phyloP scores from a whole-genome alignment of 2,329 filamentous ascomycete genomes.

The Dothistroma septosporum region DNA sequence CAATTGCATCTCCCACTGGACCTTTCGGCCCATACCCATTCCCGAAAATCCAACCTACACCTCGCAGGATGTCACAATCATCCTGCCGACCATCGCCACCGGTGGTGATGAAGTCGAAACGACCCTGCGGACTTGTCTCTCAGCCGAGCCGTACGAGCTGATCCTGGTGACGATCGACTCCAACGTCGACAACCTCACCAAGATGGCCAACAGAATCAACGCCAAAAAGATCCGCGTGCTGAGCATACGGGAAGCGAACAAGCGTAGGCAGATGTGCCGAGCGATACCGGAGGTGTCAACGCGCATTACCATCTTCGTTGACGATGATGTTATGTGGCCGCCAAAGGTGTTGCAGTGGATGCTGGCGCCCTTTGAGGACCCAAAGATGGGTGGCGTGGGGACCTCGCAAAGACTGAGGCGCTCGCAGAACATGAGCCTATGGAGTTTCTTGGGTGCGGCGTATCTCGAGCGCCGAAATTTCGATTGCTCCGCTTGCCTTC shows the following conservation, averaged over 20 bases:
- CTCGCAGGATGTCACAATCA: conserved; percentile 81
- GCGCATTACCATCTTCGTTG: conserved; percentile 82
- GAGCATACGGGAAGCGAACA: conserved; percentile 82
- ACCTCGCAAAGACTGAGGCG: conserved; percentile 84
- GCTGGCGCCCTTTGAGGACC: conserved; percentile 83
- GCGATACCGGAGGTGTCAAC: conserved; percentile 83
- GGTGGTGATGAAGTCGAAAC: conserved; percentile 76
- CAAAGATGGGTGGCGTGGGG: conserved; percentile 79
- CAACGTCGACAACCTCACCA: conserved; percentile 57
- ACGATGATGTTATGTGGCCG: conserved; percentile 95
- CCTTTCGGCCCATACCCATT: conserved; percentile 78
- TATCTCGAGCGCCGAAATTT: conserved; percentile 95
- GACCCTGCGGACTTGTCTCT: conserved; percentile 73
- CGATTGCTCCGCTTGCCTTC: conserved; percentile 91
- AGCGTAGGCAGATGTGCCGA: conserved; percentile 87
- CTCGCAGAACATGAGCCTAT: conserved; percentile 61
- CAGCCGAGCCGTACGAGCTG: conserved; percentile 65
- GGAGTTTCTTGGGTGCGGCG: conserved; percentile 84
- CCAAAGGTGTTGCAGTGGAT: conserved; percentile 83
- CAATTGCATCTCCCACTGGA: conserved; percentile 81
- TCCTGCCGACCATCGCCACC: conserved; percentile 88
- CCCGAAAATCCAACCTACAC: conserved; percentile 76
- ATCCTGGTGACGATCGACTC: conserved; percentile 83
- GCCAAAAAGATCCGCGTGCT: conserved; percentile 66
- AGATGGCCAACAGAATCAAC: conserved; percentile 55